These are phyloP conservation scores for Firmiana major DNA, from an alignment of 345 rosid species.

Conservation along the genomic window DNA sequence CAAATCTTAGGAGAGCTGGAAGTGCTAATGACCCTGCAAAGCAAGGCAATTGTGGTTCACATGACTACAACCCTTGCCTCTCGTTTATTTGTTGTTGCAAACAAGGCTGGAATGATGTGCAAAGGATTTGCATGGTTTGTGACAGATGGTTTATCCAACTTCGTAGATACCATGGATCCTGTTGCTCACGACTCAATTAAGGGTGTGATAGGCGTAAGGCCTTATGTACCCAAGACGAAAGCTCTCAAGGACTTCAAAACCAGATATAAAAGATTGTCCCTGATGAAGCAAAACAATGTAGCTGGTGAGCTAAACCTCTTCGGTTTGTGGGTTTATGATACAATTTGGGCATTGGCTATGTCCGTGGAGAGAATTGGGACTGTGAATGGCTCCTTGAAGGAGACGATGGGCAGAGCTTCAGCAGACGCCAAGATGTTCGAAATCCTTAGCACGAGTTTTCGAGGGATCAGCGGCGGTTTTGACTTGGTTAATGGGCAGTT, in stretches of 20 bases:
- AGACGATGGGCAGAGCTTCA: background rate
- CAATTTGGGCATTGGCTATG: background rate
- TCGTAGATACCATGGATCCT: background rate
- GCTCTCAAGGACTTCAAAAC: background rate
- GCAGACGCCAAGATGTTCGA: background rate
- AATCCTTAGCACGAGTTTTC: constrained; percentile 10
- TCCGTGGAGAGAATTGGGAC: constrained; percentile 20
- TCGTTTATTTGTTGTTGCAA: background rate
- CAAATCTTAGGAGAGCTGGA: background rate
- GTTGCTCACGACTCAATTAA: background rate
- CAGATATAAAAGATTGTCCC: background rate
- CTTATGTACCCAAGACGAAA: background rate
- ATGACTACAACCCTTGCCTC: background rate
- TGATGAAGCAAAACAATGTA: background rate
- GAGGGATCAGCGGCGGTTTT: constrained; percentile 28
- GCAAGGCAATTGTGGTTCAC: background rate
- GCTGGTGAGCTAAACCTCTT: background rate
- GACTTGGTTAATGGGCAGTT: constrained; percentile 21
- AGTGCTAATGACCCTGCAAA: background rate
- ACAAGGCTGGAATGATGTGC: background rate
- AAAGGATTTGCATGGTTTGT: background rate
- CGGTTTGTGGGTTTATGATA: constrained; percentile 1
- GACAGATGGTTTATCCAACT: background rate
- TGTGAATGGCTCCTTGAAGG: background rate
- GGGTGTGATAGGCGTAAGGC: background rate